Conservation (phyloP, 2,329 filamentous ascomycete genomes). For the Phaeosphaeria sp. region DNA sequence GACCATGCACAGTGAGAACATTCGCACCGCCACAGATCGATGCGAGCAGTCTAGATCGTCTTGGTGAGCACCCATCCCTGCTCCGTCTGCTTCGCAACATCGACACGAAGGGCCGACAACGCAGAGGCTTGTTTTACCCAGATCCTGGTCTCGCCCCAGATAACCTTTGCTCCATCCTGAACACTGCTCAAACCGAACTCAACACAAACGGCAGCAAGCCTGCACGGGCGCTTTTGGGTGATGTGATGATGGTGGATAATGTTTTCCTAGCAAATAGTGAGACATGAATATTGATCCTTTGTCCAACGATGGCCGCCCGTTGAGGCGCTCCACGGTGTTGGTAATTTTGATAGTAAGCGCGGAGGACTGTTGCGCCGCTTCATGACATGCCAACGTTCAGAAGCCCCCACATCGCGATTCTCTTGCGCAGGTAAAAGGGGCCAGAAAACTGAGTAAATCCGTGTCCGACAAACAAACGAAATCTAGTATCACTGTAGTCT, state of each 20-base stretch:
- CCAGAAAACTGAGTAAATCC: neutral
- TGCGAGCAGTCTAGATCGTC: constrained; percentile 25
- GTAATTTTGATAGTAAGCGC: constrained; percentile 37
- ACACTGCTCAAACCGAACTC: constrained; percentile 15
- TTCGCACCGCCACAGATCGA: constrained; percentile 17
- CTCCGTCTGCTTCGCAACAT: neutral
- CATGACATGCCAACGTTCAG: neutral
- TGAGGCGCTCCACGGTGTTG: constrained; percentile 16
- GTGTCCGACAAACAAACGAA: neutral
- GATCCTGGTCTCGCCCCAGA: constrained; percentile 16
- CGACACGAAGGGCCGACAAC: constrained; percentile 17
- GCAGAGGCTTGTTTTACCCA: constrained; percentile 35
- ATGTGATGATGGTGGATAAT: constrained; percentile 13
- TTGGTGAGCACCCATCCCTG: constrained; percentile 24
- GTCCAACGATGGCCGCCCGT: constrained; percentile 15
- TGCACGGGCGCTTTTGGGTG: constrained; percentile 31
- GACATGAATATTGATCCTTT: constrained; percentile 19
- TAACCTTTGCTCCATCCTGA: constrained; percentile 9
- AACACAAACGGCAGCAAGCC: constrained; percentile 2
- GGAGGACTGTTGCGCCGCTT: constrained; percentile 27
- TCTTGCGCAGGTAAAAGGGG: neutral
- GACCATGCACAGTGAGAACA: constrained; percentile 15
- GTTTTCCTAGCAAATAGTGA: constrained; percentile 24
- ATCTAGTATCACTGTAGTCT: neutral
- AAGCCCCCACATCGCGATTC: constrained; percentile 12